Evolutionary conservation across 2,329 filamentous ascomycete species (phyloP).

Genomic region (Colletotrichum sp.): DNA sequence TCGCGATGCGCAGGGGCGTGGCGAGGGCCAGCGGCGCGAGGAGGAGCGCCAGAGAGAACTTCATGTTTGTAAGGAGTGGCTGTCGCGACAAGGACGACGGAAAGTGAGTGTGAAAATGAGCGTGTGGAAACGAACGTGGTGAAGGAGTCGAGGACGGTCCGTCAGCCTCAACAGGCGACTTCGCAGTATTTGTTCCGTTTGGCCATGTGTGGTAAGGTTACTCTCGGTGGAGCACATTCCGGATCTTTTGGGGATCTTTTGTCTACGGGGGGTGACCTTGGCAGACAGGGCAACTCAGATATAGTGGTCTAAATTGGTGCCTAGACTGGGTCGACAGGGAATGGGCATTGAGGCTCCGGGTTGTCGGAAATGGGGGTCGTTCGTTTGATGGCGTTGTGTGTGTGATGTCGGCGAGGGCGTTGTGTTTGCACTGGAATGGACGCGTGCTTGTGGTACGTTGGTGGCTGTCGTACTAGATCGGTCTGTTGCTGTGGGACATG

Average conservation of each 20-base stretch:
- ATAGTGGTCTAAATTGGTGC: background rate
- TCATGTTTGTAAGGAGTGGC: conserved; percentile 11
- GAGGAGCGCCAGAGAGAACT: conserved; percentile 35
- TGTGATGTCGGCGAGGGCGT: background rate
- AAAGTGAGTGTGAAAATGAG: background rate
- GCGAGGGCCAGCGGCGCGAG: conserved; percentile 40
- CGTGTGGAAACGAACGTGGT: background rate
- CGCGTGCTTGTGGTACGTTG: background rate
- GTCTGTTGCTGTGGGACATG: background rate
- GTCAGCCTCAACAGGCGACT: background rate
- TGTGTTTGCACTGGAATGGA: background rate
- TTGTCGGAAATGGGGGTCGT: background rate
- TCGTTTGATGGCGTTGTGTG: background rate
- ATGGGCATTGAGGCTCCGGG: background rate
- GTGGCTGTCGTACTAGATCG: background rate
- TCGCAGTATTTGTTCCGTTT: background rate
- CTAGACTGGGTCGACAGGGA: background rate
- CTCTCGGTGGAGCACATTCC: background rate
- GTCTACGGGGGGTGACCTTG: background rate
- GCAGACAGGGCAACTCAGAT: background rate
- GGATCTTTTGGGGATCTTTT: background rate
- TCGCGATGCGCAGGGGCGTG: conserved; percentile 28
- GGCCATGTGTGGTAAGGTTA: background rate
- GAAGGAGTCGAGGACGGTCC: background rate
- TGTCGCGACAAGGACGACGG: background rate